A percentile compares a stretch with the other conserved stretches of the same genome.
phyloP scores from a whole-genome alignment of 2,329 filamentous ascomycete species.

The Pseudophaeomoniella oleicola region DNA sequence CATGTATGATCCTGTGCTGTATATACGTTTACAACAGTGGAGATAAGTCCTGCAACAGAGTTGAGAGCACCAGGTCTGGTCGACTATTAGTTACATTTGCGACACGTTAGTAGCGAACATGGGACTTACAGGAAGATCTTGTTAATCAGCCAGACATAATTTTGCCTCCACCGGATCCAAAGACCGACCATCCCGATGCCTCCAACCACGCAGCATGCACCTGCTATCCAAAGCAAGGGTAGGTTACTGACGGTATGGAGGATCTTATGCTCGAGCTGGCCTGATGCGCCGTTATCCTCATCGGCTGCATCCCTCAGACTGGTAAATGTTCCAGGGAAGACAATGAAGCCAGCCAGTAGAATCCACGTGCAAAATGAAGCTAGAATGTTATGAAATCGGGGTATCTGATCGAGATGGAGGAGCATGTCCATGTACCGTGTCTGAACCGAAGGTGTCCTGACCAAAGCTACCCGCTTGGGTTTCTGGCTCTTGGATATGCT shows the following conservation, averaged over 20 bases:
- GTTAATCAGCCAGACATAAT: constrained; percentile 42
- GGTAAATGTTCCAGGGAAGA: constrained; percentile 39
- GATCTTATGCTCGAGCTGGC: constrained; percentile 16
- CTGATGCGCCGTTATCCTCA: constrained; percentile 13
- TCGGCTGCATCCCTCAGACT: constrained; percentile 19
- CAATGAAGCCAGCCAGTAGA: constrained; percentile 37
- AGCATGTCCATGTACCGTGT: constrained; percentile 15
- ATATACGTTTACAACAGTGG: constrained; percentile 36
- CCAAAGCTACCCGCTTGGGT: constrained; percentile 6
- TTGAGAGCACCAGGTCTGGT: constrained; percentile 24
- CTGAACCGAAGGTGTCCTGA: constrained; percentile 8
- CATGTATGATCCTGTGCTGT: constrained; percentile 13
- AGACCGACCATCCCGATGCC: constrained; percentile 27
- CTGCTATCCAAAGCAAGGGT: constrained; percentile 30
- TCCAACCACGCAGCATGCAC: constrained; percentile 27
- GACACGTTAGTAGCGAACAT: too few species aligned
- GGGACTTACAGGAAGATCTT: constrained; percentile 29
- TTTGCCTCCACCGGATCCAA: constrained; percentile 28
- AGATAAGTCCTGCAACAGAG: constrained; percentile 34
- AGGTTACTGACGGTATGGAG: constrained; percentile 20
- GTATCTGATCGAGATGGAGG: constrained; percentile 17
- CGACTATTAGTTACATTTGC: too few species aligned
- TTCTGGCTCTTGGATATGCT: constrained; percentile 3
- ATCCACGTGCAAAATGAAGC: constrained; percentile 33
- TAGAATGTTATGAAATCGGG: constrained; percentile 27